Evolutionary conservation across 768 basidiomycete species (phyloP).

Genomic region (Phylloporus rhodoxanthus): DNA sequence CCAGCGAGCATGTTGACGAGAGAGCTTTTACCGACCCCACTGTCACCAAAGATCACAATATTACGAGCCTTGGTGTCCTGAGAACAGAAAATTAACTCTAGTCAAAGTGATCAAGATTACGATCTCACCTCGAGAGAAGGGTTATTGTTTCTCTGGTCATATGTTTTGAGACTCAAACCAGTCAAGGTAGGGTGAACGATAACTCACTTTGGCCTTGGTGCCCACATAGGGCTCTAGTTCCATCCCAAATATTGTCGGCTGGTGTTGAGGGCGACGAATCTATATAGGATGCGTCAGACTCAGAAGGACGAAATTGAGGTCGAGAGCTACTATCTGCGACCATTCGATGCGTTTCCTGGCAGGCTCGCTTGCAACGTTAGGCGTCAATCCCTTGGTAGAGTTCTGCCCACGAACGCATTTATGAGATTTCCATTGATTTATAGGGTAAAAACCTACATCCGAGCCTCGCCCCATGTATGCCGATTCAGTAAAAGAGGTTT

Average conservation of each 20-base stretch:
- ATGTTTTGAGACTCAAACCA: not conserved
- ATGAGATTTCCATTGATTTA: not conserved
- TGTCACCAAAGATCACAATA: constrained; percentile 40
- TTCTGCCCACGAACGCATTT: constrained; percentile 3
- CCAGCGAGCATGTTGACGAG: constrained; percentile 39
- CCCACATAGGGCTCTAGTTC: not conserved
- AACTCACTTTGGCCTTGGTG: constrained; percentile 8
- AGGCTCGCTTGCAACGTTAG: not conserved
- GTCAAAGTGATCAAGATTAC: not conserved
- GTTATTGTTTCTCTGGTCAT: not conserved
- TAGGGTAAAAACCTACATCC: constrained; percentile 7
- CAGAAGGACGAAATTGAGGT: not conserved
- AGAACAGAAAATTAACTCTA: not conserved
- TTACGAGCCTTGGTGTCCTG: constrained; percentile 21
- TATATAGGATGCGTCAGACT: constrained; percentile 2
- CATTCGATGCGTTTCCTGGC: not conserved
- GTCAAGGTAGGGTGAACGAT: not conserved
- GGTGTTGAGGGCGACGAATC: constrained; percentile 1
- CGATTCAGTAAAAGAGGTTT: not conserved
- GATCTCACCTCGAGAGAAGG: constrained; percentile 9
- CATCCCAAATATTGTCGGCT: constrained; percentile 11
- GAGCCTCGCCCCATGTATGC: constrained; percentile 6
- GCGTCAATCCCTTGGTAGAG: not conserved
- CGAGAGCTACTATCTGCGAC: constrained; percentile 3
- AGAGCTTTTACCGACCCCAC: constrained; percentile 40